phyloP scores from a whole-genome alignment of 2,329 filamentous ascomycete species.

The Mariannaea sp. region DNA sequence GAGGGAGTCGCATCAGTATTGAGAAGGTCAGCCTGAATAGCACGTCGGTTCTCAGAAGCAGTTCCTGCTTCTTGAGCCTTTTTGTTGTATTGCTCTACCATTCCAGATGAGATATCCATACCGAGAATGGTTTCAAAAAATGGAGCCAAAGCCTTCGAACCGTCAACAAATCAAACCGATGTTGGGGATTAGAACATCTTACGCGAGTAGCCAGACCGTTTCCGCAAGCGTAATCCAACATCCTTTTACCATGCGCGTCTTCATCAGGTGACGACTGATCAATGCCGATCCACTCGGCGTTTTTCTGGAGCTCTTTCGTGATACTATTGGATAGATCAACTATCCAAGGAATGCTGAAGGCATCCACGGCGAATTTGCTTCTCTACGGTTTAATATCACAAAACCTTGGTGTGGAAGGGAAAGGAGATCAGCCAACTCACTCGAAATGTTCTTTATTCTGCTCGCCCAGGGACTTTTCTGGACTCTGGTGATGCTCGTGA shows the following conservation, averaged over 20 bases:
- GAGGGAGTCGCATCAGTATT: conserved; percentile 28
- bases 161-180: conserved; percentile 4
- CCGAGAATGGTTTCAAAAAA: conserved; percentile 40
- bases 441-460: conserved; percentile 38
- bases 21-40: conserved; percentile 40
- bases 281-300: conserved; percentile 37
- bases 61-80: conserved; percentile 34
- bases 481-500: conserved; percentile 25
- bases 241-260: conserved; percentile 16
- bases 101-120: conserved; percentile 43
- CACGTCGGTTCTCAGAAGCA: conserved; percentile 34
- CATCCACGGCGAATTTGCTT: conserved; percentile 25
- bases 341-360: conserved; percentile 35
- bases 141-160: conserved; percentile 38
- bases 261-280: neutral
- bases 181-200: neutral
- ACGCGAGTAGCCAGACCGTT: conserved; percentile 39
- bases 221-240: conserved; percentile 43
- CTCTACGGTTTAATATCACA: neutral
- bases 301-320: conserved; percentile 31
- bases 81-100: conserved; percentile 41
- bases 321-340: conserved; percentile 33
- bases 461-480: conserved; percentile 25
- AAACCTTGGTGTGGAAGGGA: neutral
- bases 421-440: conserved; percentile 3